These are phyloP conservation scores for Ustilago lituana DNA, from an alignment of 1,284 basidiomycete species.

Conservation along the genomic window DNA sequence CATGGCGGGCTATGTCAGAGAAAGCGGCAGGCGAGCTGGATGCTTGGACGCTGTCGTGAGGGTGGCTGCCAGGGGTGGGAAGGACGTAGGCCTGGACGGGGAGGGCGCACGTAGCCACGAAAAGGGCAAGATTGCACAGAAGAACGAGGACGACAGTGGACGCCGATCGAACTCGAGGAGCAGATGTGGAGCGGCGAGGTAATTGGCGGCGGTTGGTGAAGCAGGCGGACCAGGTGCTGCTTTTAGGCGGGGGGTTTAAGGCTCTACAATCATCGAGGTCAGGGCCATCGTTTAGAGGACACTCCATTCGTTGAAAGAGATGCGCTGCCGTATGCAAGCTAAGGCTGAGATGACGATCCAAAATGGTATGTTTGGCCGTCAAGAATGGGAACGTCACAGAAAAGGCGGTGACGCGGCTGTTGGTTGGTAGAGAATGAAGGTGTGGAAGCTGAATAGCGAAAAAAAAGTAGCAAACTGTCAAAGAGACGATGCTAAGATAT, in stretches of 20 bases:
- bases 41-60: not conserved
- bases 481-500: constrained; percentile 6
- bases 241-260: constrained; percentile 28
- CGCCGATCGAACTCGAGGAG: constrained; percentile 2
- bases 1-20: constrained; percentile 34
- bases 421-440: not conserved
- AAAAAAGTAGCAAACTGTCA: not conserved
- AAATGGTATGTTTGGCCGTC: not conserved
- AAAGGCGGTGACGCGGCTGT: not conserved
- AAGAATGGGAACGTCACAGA: constrained; percentile 4
- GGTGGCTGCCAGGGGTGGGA: constrained; percentile 13
- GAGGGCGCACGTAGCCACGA: constrained; percentile 11
- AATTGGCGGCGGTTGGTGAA: constrained; percentile 30
- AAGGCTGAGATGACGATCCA: constrained; percentile 5
- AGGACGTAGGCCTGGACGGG: constrained; percentile 29
- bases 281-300: constrained; percentile 38
- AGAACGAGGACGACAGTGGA: constrained; percentile 6
- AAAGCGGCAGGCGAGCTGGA: not conserved
- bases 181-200: not conserved
- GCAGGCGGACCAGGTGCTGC: constrained; percentile 44
- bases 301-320: constrained; percentile 42
- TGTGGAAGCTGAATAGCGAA: not conserved
- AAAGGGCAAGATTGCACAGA: constrained; percentile 13
- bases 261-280: constrained; percentile 51
- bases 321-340: not conserved